phyloP scores from a whole-genome alignment of 202 grass and related monocot species.

The Bolboschoenoplectus hybrid region DNA sequence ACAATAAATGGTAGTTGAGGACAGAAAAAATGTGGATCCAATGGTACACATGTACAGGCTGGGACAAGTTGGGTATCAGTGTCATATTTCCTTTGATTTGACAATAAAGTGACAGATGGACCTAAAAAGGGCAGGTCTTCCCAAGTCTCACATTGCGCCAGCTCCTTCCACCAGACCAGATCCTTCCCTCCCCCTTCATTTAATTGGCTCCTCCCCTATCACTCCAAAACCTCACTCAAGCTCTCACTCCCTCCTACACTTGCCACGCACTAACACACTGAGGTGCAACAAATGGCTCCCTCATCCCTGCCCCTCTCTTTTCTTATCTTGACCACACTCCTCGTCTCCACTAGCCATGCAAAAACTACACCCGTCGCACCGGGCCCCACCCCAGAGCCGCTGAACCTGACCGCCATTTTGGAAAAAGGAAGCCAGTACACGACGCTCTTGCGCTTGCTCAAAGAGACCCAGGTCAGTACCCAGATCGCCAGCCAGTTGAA shows the following conservation, averaged over 20 bases:
- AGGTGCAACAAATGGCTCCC: slow-evolving; percentile 26
- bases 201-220: neutral
- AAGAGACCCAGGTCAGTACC: slow-evolving; percentile 43
- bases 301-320: neutral
- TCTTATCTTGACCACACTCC: slow-evolving; percentile 27
- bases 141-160: slow-evolving; percentile 36
- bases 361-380: slow-evolving; percentile 30
- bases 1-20: slow-evolving; percentile 1
- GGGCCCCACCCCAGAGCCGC: neutral
- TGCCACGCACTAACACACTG: neutral
- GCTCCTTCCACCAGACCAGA: slow-evolving; percentile 38
- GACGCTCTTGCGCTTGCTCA: slow-evolving; percentile 51
- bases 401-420: slow-evolving; percentile 56
- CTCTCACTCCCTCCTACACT: neutral
- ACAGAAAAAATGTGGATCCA: neutral
- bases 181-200: neutral
- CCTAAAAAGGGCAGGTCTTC: slow-evolving; percentile 27
- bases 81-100: slow-evolving; percentile 22
- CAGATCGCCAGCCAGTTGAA: slow-evolving; percentile 53
- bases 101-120: slow-evolving; percentile 6
- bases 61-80: slow-evolving; percentile 18
- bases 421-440: slow-evolving; percentile 53
- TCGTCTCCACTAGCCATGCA: neutral
- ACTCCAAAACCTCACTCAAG: slow-evolving; percentile 17
- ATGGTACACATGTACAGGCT: neutral